These are phyloP conservation scores for Fraxinus sp. DNA, from an alignment of 305 asterid species.

Conservation along the genomic window DNA sequence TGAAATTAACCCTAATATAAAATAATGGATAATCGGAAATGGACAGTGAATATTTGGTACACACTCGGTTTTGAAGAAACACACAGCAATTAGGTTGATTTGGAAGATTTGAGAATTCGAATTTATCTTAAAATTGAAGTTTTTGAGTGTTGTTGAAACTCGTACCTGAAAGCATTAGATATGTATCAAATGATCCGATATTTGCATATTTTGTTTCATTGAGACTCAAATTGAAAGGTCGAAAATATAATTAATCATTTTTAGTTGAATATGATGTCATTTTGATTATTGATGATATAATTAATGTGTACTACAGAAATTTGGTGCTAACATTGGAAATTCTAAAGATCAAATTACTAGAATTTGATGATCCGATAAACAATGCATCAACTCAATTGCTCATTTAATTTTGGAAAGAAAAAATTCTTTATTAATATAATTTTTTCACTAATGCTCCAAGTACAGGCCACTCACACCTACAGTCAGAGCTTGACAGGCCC, in stretches of 20 bases:
- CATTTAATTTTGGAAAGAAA: not conserved
- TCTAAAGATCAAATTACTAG: no score
- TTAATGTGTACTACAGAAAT: no score
- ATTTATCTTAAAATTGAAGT: not conserved
- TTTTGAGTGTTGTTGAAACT: not conserved
- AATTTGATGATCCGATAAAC: no score
- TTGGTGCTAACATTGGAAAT: no score
- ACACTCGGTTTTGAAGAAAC: not conserved
- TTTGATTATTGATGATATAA: not conserved
- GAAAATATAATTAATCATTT: no score
- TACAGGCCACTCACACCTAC: no score
- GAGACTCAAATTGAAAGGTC: not conserved
- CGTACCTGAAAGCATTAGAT: not conserved
- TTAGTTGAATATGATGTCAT: no score
- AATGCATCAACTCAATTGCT: not conserved
- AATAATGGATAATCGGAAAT: not conserved
- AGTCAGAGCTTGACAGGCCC: no score
- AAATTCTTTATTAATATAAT: no score
- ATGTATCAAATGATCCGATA: not conserved
- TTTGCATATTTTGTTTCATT: not conserved
- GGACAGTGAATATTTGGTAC: not conserved
- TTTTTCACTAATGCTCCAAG: no score
- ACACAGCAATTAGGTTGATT: not conserved
- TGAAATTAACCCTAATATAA: no score
- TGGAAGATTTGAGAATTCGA: not conserved